Percentiles rank a stretch among this genome's conserved stretches.
phyloP scores from a whole-genome alignment of 805 yeast species.

The Nakazawaea ambrosiae region DNA sequence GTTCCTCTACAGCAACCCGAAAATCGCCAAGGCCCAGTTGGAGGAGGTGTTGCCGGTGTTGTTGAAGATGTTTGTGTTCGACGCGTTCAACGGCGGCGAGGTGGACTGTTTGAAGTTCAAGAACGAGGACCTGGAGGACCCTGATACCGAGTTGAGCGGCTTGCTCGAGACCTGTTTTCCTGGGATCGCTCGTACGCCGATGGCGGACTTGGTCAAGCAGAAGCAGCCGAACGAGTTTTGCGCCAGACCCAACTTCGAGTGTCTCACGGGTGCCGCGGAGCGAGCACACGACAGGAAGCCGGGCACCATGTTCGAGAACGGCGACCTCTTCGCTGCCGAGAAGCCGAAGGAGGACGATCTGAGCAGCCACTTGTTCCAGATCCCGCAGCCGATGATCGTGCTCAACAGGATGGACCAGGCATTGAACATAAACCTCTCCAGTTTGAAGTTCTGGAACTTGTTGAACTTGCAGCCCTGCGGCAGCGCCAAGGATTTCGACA shows the following conservation, averaged over 20 bases:
- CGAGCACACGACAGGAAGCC: constrained; percentile 19
- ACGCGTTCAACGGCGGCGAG: constrained; percentile 12
- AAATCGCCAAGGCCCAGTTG: constrained; percentile 16
- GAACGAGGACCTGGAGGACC: neutral
- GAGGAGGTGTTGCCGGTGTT: constrained; percentile 23
- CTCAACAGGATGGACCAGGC: constrained; percentile 30
- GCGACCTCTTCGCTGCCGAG: neutral
- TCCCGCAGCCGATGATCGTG: constrained; percentile 28
- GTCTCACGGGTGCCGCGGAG: constrained; percentile 23
- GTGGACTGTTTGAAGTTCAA: constrained; percentile 3
- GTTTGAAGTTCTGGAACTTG: constrained; percentile 47
- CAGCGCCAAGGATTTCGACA: constrained; percentile 43
- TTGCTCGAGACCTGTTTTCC: constrained; percentile 2
- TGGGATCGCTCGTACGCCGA: constrained; percentile 3
- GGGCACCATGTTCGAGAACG: neutral
- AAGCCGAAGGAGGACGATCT: neutral
- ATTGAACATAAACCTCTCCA: constrained; percentile 39
- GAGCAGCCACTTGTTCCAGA: constrained; percentile 19
- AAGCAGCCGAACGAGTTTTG: constrained; percentile 15
- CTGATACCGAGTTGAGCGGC: neutral
- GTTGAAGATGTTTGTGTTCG: constrained; percentile 21
- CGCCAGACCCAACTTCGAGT: constrained; percentile 29
- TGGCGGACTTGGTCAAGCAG: constrained; percentile 12
- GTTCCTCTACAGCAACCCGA: constrained; percentile 34
- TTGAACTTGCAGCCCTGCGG: constrained; percentile 49